Conservation (phyloP, 2,329 filamentous ascomycete species). For the Cercospora sp. region DNA sequence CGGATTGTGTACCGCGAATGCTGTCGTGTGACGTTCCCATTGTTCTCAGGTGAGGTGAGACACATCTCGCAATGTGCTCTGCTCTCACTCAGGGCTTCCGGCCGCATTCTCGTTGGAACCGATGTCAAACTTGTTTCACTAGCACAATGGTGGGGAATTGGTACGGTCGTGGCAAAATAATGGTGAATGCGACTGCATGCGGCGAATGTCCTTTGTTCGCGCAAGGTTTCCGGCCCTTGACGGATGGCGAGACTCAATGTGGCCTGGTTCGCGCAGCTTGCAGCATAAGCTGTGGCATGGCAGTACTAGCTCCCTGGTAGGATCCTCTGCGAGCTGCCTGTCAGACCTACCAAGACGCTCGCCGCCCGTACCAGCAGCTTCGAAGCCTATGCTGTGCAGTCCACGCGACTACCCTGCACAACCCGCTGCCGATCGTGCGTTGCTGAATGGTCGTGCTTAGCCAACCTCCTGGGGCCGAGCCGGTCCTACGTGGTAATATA, state of each 20-base stretch:
- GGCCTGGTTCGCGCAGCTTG: conserved; percentile 18
- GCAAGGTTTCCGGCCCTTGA: conserved; percentile 17
- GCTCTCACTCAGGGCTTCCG: neutral
- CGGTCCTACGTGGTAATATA: conserved; percentile 10
- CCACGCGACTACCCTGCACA: conserved; percentile 16
- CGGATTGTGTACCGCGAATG: neutral
- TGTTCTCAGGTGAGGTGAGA: neutral
- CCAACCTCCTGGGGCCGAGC: conserved; percentile 1
- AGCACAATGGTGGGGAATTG: neutral
- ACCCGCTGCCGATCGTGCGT: conserved; percentile 12
- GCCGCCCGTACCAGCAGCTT: conserved; percentile 15
- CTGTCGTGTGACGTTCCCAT: neutral
- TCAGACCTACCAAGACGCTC: conserved; percentile 14
- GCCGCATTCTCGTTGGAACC: neutral
- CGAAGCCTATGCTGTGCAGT: conserved; percentile 9
- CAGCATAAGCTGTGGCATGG: conserved; percentile 14
- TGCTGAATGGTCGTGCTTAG: conserved; percentile 13
- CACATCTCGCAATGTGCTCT: neutral
- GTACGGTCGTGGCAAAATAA: neutral
- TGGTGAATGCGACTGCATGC: conserved; percentile 21
- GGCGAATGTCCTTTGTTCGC: conserved; percentile 20
- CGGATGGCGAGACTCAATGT: conserved; percentile 15
- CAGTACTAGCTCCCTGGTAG: conserved; percentile 13
- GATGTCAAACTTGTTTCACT: neutral
- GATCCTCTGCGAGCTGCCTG: conserved; percentile 4